A percentile compares a stretch with the other conserved stretches of the same genome.
These are phyloP conservation scores for Cryptomeria japonica DNA, from an alignment of 75 land plant species.

Conservation along the genomic window DNA sequence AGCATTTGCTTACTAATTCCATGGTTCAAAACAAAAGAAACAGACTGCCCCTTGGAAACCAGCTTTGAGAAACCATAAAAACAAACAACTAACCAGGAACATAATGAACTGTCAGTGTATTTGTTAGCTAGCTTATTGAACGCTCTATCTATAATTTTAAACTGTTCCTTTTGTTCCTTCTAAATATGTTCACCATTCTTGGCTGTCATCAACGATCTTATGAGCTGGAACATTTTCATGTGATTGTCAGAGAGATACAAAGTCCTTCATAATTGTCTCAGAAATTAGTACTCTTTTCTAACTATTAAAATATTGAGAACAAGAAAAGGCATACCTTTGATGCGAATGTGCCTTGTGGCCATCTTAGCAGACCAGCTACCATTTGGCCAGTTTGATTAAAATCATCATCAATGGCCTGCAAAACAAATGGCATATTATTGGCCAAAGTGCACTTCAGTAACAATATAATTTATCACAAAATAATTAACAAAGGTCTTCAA, in stretches of 20 bases:
- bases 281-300: neutral
- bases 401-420: conserved; percentile 95
- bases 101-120: neutral
- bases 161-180: neutral
- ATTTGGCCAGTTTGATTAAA: conserved; percentile 98
- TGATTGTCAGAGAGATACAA: neutral
- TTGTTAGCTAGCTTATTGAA: neutral
- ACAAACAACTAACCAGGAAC: neutral
- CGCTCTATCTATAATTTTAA: neutral
- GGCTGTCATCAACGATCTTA: neutral
- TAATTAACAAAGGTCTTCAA: neutral
- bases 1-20: neutral
- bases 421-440: conserved; percentile 2
- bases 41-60: neutral
- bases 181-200: neutral
- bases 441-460: neutral
- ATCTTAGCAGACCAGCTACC: conserved; percentile 81
- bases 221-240: neutral
- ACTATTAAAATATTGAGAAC: neutral
- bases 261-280: neutral
- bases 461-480: neutral
- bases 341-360: conserved; percentile 98
- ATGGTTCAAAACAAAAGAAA: neutral
- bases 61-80: neutral
- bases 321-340: conserved; percentile 65